Base-by-base conservation (phyloP, 805 yeast species). In the Schwanniomyces polymorphus region DNA sequence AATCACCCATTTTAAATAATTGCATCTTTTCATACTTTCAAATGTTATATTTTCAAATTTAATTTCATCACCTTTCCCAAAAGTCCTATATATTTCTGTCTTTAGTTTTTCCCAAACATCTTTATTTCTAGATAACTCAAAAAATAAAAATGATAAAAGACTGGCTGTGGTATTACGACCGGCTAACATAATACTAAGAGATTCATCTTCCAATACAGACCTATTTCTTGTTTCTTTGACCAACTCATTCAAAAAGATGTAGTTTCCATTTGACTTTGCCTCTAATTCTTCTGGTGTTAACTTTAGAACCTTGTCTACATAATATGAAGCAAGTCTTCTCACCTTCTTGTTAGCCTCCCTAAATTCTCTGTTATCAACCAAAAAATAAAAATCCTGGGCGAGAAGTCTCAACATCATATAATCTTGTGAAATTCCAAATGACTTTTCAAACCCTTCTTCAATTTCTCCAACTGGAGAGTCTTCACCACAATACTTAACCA, bases 161-260 rank as follows among this genome's bases (percentile, higher is more conserved):
- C 77, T 73, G 8, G 83, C 82, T 10, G 84, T 79, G 40, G 83
- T 79, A 54, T 79, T 83, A 54, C 84, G 67, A 27, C 82, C 83
- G 12, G 84, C 84, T 18, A 78, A 59, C 49, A 79, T 65, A 46
- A 79, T 72, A 55, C 76, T 78, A 58, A 79, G 64, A 33, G 76
- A 65, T 60, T 79, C 82, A 57, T 77, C 81, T 42, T 82, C 67
- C 48, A 79, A 72, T n/a, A 70, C 67, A 44, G 50, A 60, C 16
- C 78, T 77, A 53, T 79, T 74, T 45, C 73, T 67, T 12, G 81
- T 76, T 57, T 76, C 75, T 58, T 73, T 72, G 42, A 68, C 76
- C 49, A 79, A 67, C 54, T 77, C 82, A 42, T 69, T 66, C 48
- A 79, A 68, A 58, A 79, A 78, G 9, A 75, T 70, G 52, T 75